Percentiles rank a stretch among this genome's conserved stretches.
phyloP scores from a whole-genome alignment of 1,284 basidiomycete species.

The Leucoagaricus sp. region DNA sequence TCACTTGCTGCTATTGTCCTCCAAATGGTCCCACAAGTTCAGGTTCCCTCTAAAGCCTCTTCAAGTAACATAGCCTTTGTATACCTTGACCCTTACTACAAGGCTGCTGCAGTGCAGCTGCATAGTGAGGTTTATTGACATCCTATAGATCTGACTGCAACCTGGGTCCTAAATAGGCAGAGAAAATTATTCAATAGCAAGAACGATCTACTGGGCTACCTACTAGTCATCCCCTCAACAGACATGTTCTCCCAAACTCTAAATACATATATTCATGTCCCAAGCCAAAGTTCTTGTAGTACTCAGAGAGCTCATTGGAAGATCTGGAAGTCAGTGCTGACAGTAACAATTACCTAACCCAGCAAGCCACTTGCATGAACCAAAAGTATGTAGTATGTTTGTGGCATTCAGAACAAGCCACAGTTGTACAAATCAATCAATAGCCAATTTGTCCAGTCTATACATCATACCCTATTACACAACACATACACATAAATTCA shows the following conservation, averaged over 20 bases:
- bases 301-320: no score
- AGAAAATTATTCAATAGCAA: no score
- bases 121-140: not conserved
- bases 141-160: slow-evolving; percentile 5
- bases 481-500: not conserved
- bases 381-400: not conserved
- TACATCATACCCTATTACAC: not conserved
- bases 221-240: no score
- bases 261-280: no score
- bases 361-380: not conserved
- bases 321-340: not conserved
- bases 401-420: not conserved
- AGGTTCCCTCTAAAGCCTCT: slow-evolving; percentile 6
- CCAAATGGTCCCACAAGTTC: not conserved
- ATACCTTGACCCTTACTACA: slow-evolving; percentile 11
- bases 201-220: no score
- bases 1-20: not conserved
- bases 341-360: not conserved
- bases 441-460: not conserved
- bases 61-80: not conserved
- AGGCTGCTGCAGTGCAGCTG: not conserved
- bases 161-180: not conserved
- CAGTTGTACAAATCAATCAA: not conserved
- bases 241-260: no score
- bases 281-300: no score